A percentile compares a stretch with the other conserved stretches of the same genome.
Evolutionary conservation across 192 early-diverging fungal genomes (phyloP).

Genomic region (Phlyctochytrium arcticum): DNA sequence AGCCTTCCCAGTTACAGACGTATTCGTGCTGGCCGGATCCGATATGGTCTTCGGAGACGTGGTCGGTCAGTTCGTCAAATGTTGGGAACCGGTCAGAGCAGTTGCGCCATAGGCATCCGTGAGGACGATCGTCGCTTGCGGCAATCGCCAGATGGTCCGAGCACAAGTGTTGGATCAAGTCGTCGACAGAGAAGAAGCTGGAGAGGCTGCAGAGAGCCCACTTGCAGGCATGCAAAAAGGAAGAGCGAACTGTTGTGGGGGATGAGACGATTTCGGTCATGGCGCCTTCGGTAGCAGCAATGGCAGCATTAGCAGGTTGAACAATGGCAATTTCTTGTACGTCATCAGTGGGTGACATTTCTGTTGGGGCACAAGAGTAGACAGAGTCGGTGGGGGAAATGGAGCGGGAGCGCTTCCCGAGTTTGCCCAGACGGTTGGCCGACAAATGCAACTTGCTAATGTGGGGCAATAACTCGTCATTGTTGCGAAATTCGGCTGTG

Average conservation of each 20-base stretch:
- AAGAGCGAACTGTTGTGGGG: not conserved
- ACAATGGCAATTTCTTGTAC: too few relatives aligned
- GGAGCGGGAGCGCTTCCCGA: not conserved
- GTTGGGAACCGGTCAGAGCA: conserved; percentile 55
- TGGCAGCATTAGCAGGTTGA: too few relatives aligned
- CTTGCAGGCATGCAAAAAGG: conserved; percentile 30
- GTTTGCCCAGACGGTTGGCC: conserved; percentile 26
- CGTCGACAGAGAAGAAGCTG: conserved; percentile 32
- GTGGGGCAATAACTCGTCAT: conserved; percentile 41
- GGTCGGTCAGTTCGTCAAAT: conserved; percentile 61
- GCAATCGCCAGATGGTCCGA: conserved; percentile 27
- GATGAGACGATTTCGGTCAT: too few relatives aligned
- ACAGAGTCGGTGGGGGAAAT: not conserved
- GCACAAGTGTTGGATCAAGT: conserved; percentile 35
- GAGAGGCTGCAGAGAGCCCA: conserved; percentile 28
- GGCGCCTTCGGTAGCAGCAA: too few relatives aligned
- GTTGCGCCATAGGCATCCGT: conserved; percentile 69
- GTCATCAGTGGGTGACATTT: not conserved
- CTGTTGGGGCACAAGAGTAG: not conserved
- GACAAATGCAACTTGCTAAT: conserved; percentile 34
- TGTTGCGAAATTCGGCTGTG: conserved; percentile 29
- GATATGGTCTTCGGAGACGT: conserved; percentile 62
- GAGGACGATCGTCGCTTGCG: conserved; percentile 21
- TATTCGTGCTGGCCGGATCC: conserved; percentile 48
- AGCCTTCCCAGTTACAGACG: conserved; percentile 38